phyloP scores from a whole-genome alignment of 2,329 filamentous ascomycete genomes.

The Clathrospora elynae region DNA sequence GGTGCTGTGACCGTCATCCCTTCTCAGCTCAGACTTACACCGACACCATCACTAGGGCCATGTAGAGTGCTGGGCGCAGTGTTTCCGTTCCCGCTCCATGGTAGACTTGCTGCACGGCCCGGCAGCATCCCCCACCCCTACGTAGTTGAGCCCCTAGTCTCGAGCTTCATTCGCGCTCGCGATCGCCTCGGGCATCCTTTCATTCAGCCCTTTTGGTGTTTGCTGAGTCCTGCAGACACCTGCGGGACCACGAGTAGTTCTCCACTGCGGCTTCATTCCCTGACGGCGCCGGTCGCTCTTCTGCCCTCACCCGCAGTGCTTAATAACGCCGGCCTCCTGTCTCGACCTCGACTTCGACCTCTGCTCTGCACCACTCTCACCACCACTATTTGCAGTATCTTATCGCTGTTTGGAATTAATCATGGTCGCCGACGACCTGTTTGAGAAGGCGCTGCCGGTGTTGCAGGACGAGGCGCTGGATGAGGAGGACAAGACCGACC shows the following conservation, averaged over 20 bases:
- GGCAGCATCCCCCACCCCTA: conserved; percentile 22
- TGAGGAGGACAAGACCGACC: conserved; percentile 95
- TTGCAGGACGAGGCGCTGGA: conserved; percentile 81
- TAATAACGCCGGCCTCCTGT: conserved; percentile 28
- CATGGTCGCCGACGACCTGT: conserved; percentile 93
- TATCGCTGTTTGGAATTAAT: conserved; percentile 29
- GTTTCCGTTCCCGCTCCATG: conserved; percentile 12
- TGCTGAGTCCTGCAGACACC: conserved; percentile 24
- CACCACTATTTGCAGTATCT: conserved; percentile 7
- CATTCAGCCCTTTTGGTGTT: conserved; percentile 23
- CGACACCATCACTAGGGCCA: conserved; percentile 4
- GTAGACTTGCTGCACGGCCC: conserved; percentile 15
- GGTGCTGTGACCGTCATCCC: neutral
- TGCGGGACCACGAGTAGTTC: conserved; percentile 24
- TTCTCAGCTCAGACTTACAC: conserved; percentile 8
- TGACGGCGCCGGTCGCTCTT: conserved; percentile 30
- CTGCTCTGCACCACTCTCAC: conserved; percentile 9
- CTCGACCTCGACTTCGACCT: conserved; percentile 14
- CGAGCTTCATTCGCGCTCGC: conserved; percentile 30
- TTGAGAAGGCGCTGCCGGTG: conserved; percentile 87
- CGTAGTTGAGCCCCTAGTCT: conserved; percentile 22
- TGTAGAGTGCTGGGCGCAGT: conserved; percentile 11
- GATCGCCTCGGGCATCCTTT: conserved; percentile 25
- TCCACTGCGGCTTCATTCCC: conserved; percentile 28
- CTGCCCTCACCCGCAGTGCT: conserved; percentile 23